Evolutionary conservation across 208 protist species (phyloP).

Genomic region (Sergeia podlipaevii): DNA sequence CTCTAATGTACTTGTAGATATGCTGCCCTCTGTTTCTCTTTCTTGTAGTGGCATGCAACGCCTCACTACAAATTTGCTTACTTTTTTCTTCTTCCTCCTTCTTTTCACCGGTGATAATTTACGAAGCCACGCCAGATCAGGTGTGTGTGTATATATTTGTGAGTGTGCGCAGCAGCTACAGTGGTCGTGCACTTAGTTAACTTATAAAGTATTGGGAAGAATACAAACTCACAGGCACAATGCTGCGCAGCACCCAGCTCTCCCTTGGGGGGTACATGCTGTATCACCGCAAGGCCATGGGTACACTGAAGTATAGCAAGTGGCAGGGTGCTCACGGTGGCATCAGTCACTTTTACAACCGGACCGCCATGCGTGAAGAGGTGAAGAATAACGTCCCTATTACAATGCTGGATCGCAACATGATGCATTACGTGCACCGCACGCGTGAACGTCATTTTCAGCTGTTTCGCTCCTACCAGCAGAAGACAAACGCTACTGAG

Average conservation of each 20-base stretch:
- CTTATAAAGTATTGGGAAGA: background rate
- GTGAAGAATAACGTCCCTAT: slow-evolving; percentile 65
- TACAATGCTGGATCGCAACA: slow-evolving; percentile 73
- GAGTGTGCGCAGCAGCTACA: too few relatives aligned
- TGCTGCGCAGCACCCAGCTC: slow-evolving; percentile 37
- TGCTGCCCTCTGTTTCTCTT: slow-evolving; percentile 2
- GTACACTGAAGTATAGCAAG: slow-evolving; percentile 81
- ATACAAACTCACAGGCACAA: slow-evolving; percentile 8
- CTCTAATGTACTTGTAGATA: too few relatives aligned
- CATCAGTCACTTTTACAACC: slow-evolving; percentile 84
- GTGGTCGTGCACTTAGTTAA: background rate
- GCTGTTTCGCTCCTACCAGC: slow-evolving; percentile 87
- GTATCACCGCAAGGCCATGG: slow-evolving; percentile 87
- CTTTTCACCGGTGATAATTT: too few relatives aligned
- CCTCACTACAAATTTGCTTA: too few relatives aligned
- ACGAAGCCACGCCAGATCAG: too few relatives aligned
- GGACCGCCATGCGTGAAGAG: slow-evolving; percentile 79
- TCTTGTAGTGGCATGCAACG: background rate
- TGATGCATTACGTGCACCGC: slow-evolving; percentile 89
- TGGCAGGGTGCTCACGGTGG: slow-evolving; percentile 77
- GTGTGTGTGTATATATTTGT: too few relatives aligned
- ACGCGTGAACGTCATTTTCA: slow-evolving; percentile 82
- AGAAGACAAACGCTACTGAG: slow-evolving; percentile 85
- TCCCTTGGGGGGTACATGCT: slow-evolving; percentile 77
- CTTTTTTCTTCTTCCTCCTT: too few relatives aligned